phyloP scores from a whole-genome alignment of 495 filamentous ascomycete species.

The Peziza echinospora region DNA sequence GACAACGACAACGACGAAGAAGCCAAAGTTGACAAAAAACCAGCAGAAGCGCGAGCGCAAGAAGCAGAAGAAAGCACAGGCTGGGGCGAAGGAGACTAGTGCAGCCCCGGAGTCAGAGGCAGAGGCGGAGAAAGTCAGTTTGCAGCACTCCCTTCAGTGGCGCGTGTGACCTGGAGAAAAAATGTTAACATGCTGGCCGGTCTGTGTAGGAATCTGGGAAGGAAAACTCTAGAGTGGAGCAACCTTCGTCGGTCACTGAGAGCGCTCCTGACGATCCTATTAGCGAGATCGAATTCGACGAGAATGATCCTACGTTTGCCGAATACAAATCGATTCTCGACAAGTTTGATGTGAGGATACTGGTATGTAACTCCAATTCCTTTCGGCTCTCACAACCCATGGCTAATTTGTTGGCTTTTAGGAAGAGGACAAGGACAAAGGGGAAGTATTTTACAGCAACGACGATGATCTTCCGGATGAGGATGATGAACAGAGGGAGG shows the following conservation, averaged over 20 bases:
- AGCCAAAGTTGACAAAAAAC: constrained; percentile 54
- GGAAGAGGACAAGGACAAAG: constrained; percentile 49
- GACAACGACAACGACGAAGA: constrained; percentile 9
- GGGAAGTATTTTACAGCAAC: constrained; percentile 66
- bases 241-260: constrained; percentile 23
- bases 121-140: constrained; percentile 15
- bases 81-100: constrained; percentile 18
- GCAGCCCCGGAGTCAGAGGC: constrained; percentile 12
- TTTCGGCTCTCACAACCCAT: background rate
- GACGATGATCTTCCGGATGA: constrained; percentile 78
- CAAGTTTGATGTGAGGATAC: constrained; percentile 35
- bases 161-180: constrained; percentile 4
- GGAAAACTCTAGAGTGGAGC: constrained; percentile 17
- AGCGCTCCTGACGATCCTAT: constrained; percentile 23
- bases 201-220: constrained; percentile 19
- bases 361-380: background rate
- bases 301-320: constrained; percentile 55
- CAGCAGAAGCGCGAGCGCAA: constrained; percentile 70
- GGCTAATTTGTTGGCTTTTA: constrained; percentile 13
- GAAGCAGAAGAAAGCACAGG: constrained; percentile 56
- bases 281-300: constrained; percentile 27
- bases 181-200: background rate
- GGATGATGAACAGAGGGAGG: constrained; percentile 43
- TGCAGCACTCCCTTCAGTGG: constrained; percentile 2
- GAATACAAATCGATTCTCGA: constrained; percentile 63